phyloP scores from a whole-genome alignment of 805 yeast genomes.

The Saccharomycodes ludwigii region DNA sequence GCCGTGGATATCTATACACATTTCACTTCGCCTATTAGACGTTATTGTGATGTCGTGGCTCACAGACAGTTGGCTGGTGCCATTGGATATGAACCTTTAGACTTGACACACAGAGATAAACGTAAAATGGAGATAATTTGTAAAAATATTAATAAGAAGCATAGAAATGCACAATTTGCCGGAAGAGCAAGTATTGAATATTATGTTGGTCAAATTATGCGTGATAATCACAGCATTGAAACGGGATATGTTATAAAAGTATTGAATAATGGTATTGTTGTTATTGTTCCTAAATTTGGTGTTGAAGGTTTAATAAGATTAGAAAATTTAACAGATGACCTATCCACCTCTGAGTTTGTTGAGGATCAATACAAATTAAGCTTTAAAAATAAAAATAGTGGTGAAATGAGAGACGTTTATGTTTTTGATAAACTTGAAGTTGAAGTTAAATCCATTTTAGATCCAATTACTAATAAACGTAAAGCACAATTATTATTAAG shows the following conservation, averaged over 20 bases:
- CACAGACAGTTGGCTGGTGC: slow-evolving; percentile 99
- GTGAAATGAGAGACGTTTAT: slow-evolving; percentile 36
- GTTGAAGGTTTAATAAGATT: slow-evolving; percentile 85
- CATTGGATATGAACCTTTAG: slow-evolving; percentile 80
- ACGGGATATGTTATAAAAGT: slow-evolving; percentile 89
- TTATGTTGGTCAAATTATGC: slow-evolving; percentile 96
- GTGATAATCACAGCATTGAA: slow-evolving; percentile 63
- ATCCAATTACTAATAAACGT: slow-evolving; percentile 84
- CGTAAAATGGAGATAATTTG: slow-evolving; percentile 80
- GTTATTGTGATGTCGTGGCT: slow-evolving; percentile 95
- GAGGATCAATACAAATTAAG: slow-evolving; percentile 67
- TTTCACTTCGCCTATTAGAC: slow-evolving; percentile 95
- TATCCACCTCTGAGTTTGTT: slow-evolving; percentile 48
- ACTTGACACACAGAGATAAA: slow-evolving; percentile 76
- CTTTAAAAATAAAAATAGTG: slow-evolving; percentile 35
- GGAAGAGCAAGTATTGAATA: slow-evolving; percentile 97
- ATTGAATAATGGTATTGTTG: slow-evolving; percentile 89
- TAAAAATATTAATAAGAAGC: slow-evolving; percentile 82
- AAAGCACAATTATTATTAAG: slow-evolving; percentile 65
- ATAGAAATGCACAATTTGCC: slow-evolving; percentile 97
- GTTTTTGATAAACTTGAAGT: slow-evolving; percentile 84
- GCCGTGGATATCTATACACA: slow-evolving; percentile 97
- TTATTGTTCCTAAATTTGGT: slow-evolving; percentile 90
- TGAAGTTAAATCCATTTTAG: slow-evolving; percentile 68
- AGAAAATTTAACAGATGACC: slow-evolving; percentile 58